Percentiles rank a stretch among this genome's conserved stretches.
phyloP scores from a whole-genome alignment of 805 yeast species.

The Barnettozyma siamensis region DNA sequence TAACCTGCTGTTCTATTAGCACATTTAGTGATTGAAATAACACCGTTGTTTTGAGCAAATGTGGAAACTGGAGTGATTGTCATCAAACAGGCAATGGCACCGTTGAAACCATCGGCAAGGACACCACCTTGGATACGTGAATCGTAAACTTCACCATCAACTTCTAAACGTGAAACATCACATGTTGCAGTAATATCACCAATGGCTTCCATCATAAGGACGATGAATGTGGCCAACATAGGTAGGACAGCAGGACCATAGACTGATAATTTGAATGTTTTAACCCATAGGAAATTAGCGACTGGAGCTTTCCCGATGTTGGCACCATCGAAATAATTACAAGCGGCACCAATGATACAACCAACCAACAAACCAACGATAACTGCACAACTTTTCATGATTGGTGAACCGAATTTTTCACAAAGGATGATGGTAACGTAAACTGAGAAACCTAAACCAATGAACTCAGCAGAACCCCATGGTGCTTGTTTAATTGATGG shows the following conservation, averaged over 20 bases:
- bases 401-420: constrained; percentile 90
- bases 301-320: constrained; percentile 68
- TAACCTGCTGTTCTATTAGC: constrained; percentile 80
- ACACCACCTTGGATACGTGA: constrained; percentile 91
- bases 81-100: constrained; percentile 68
- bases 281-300: constrained; percentile 82
- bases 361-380: constrained; percentile 80
- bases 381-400: constrained; percentile 92
- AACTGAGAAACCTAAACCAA: constrained; percentile 85
- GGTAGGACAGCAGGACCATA: constrained; percentile 88
- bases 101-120: constrained; percentile 81
- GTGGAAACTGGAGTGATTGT: constrained; percentile 89
- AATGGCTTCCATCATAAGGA: constrained; percentile 86
- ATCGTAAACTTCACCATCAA: constrained; percentile 77
- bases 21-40: constrained; percentile 85
- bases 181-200: constrained; percentile 94
- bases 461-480: constrained; percentile 84
- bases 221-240: constrained; percentile 74
- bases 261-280: constrained; percentile 68
- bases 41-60: constrained; percentile 95
- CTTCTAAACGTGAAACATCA: constrained; percentile 81
- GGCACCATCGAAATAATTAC: constrained; percentile 65
- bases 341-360: constrained; percentile 88
- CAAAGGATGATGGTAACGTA: constrained; percentile 65
- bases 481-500: constrained; percentile 51